Base-by-base conservation (phyloP, 331 rosid species). In the Acacia concinna region DNA sequence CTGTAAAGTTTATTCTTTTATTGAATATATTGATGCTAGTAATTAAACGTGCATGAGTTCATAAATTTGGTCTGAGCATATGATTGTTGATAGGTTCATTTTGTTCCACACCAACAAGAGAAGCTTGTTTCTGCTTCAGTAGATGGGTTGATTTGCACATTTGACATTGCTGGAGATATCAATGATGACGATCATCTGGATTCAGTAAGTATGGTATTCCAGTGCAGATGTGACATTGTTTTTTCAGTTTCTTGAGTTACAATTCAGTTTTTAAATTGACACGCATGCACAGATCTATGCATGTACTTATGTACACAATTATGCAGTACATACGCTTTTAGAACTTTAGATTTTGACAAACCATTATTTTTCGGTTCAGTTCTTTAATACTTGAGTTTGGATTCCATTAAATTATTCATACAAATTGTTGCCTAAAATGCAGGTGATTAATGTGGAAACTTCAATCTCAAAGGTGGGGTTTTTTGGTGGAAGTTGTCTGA, bases 81-180 rank as follows among this genome's bases (percentile, higher is more conserved):
- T 78, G 20, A 69, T 72, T 85, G 25, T 49, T 74, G 52, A 41
- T 76, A 93, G 98, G 98, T 95, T 79, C 97, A 93, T 79, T 95
- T 93, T 83, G 84, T 90, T 78, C 99, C 96, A 69, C 85, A 79
- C 37, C 90, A 89, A 73, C 84, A 35, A 81, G 88, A 85, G 89
- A 93, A 89, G 86, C 97, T 95, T 77, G 80, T 91, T 85, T 93
- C 99, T 81, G 97, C 99, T 81, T 93, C 99, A 9, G 92, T 59
- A 17, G 99, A 95, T 82, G 99, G 99, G 60, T 87, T 95, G 93
- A 88, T 95, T 57, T 93, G 97, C 85, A 89, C 90, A 75, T 95
- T 93, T 87, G 90, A 95, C 81, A 84, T 92, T 23, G 80, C 76
- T 44, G 98, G 98, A 69, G 93, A 90, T 78, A 90, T 93, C 77